A percentile compares a stretch with the other conserved stretches of the same genome.
phyloP scores from a whole-genome alignment of 2,329 filamentous ascomycete species.

The Phialocephala sp. region DNA sequence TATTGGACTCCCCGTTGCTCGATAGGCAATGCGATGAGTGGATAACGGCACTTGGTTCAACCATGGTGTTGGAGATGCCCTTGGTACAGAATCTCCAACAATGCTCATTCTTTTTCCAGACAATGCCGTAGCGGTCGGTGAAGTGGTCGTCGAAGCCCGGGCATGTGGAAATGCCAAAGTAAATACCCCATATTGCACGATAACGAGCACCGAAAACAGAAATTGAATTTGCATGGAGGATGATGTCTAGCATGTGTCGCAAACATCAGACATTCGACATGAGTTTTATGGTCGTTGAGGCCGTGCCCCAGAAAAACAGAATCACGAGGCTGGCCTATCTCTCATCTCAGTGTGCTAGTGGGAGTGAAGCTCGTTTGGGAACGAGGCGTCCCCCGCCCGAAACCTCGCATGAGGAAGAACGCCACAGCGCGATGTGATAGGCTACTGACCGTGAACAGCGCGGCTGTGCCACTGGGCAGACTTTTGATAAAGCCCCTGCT shows the following conservation, averaged over 20 bases:
- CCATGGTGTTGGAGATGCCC: slow-evolving; percentile 3
- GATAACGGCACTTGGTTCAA: not conserved
- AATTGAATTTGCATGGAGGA: not conserved
- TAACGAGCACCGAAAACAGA: not conserved
- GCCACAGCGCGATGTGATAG: not conserved
- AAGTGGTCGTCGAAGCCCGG: not conserved
- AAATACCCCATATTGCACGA: not conserved
- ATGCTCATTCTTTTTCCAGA: not conserved
- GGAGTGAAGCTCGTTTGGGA: not conserved
- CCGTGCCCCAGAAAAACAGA: not conserved
- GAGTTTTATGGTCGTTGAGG: not conserved
- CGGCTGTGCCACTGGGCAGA: not conserved
- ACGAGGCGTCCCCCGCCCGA: slow-evolving; percentile 7
- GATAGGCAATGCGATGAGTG: not conserved
- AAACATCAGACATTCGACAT: not conserved
- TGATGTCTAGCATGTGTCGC: not conserved
- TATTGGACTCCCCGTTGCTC: not conserved
- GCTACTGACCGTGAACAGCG: too few relatives aligned
- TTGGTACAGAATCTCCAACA: not conserved
- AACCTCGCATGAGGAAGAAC: not conserved
- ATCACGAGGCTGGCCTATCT: not conserved
- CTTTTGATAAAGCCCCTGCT: not conserved
- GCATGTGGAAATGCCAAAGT: not conserved
- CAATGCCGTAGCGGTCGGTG: not conserved
- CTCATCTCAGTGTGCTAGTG: not conserved